Evolutionary conservation across 139 green algal species (phyloP).

Genomic region (Pleodorina starrii): DNA sequence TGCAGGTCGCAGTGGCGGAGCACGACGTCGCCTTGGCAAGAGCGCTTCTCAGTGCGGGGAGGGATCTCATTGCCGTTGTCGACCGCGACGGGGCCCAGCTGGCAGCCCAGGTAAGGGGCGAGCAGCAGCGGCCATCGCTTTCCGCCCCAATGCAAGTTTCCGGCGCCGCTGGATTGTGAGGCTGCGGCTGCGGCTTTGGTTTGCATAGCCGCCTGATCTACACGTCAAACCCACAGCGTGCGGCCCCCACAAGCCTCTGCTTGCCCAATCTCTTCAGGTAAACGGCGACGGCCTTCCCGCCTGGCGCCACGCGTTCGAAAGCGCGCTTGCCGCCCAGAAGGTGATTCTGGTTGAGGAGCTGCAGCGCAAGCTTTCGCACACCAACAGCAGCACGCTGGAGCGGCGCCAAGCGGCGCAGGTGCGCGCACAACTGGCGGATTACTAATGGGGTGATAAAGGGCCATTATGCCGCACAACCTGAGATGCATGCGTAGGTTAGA

Average conservation of each 20-base stretch:
- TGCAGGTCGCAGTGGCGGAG: conserved; percentile 48
- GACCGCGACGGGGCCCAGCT: conserved; percentile 51
- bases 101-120: conserved; percentile 39
- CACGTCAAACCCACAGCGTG: too few species aligned
- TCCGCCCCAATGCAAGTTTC: too few species aligned
- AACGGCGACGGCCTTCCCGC: conserved; percentile 40
- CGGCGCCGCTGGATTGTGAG: too few species aligned
- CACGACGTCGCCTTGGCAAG: conserved; percentile 3
- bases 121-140: too few species aligned
- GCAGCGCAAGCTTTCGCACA: conserved; percentile 46
- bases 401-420: conserved; percentile 39
- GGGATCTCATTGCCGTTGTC: conserved; percentile 39
- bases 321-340: conserved; percentile 45
- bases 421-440: neutral
- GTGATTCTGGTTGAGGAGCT: conserved; percentile 49
- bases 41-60: conserved; percentile 36
- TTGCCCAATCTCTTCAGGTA: neutral
- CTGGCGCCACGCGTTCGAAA: conserved; percentile 57
- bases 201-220: too few species aligned
- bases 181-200: too few species aligned
- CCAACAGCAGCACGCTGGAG: conserved; percentile 50
- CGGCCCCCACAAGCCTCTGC: too few species aligned
- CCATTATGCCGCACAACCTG: too few species aligned
- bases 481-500: too few species aligned
- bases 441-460: too few species aligned